Evolutionary conservation across 805 yeast species (phyloP), one percentile per base, ranked within the genome.

Genomic region (Candida namnaoensis): DNA sequence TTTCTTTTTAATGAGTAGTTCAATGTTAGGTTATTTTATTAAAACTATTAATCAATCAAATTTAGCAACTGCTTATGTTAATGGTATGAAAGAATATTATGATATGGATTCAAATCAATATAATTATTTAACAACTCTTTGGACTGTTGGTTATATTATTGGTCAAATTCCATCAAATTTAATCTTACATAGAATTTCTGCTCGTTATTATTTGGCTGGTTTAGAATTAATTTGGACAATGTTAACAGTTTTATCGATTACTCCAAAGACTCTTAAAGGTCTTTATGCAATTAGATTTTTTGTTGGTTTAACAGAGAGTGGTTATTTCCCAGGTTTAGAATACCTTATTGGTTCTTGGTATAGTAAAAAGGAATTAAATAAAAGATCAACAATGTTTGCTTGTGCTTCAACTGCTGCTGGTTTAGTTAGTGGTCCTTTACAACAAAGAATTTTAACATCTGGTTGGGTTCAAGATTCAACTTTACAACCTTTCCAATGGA

Each of bases 271-370:
- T 30, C 47, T 53, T 38, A 38, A 44, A 7, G 51, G 53, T 1
- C 37, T 62, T 10, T 61, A 62, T 36, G 58, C 50, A 3, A 36
- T 61, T 13, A 44, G 58, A 25, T 68, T 68, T 39, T 44, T 65
- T 7, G 44, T 66, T 19, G 76, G 74, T 0, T 49, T 71, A 15
- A 44, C 57, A 7, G 75, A 70, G 41, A 52, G 66, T 8, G 74
- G 72, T 0, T 68, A 62, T 44, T 69, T 69, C 48, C 74, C 74
- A n/a, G n/a, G n/a, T n/a, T n/a, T n/a, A n/a, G n/a, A n/a, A n/a
- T n/a, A n/a, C n/a, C n/a, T n/a, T n/a, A n/a, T n/a, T n/a, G n/a
- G n/a, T n/a, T n/a, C n/a, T n/a, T n/a, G n/a, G n/a, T n/a, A n/a
- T n/a, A n/a, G n/a, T n/a, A n/a, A n/a, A n/a, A n/a, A n/a, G n/a